Evolutionary conservation across 2,329 filamentous ascomycete species (phyloP).

Genomic region (Neurospora sp.): DNA sequence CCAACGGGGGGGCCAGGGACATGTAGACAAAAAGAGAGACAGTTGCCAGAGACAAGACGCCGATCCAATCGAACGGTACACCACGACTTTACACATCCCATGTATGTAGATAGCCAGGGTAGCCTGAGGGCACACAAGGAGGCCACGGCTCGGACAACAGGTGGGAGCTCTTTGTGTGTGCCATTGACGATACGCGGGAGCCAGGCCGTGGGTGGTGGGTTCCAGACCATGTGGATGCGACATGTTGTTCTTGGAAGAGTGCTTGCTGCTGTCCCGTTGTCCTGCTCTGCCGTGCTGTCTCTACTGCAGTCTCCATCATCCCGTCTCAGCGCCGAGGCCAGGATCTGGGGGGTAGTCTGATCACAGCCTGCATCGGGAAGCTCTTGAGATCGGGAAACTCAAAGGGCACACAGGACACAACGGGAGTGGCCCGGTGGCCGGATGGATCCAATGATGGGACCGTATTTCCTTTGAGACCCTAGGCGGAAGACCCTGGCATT

Average conservation of each 20-base stretch:
- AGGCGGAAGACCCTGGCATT: background rate
- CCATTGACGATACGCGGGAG: background rate
- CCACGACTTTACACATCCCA: background rate
- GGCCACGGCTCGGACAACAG: background rate
- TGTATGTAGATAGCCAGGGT: background rate
- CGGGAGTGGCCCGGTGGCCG: background rate
- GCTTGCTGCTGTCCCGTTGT: background rate
- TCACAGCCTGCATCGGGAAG: slow-evolving; percentile 6
- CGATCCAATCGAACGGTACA: background rate
- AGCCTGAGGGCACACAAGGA: background rate
- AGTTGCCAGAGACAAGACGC: background rate
- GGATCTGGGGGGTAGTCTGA: slow-evolving; percentile 2
- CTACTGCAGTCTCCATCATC: background rate
- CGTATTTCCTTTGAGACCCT: background rate
- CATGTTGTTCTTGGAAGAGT: background rate
- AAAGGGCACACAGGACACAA: slow-evolving; percentile 4
- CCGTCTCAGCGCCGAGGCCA: background rate
- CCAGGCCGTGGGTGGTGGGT: background rate
- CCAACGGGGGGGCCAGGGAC: background rate
- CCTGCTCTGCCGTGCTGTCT: background rate
- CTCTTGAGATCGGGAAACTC: slow-evolving; percentile 12
- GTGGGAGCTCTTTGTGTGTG: background rate
- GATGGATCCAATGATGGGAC: background rate
- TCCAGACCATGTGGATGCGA: background rate
- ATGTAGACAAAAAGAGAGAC: background rate